phyloP scores from a whole-genome alignment of 805 yeast species.

The Torulaspora gathmanii region DNA sequence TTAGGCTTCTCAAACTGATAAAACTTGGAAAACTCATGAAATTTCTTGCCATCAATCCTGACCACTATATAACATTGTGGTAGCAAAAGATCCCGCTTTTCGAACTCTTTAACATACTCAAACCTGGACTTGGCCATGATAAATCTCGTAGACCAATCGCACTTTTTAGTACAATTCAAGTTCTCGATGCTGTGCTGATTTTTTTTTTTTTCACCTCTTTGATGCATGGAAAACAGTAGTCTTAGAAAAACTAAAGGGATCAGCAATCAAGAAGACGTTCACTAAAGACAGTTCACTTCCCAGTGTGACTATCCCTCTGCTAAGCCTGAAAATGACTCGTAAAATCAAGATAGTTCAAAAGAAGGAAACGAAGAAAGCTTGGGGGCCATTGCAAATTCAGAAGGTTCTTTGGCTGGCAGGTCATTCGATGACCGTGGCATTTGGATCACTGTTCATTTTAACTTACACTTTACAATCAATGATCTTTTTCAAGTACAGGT shows the following conservation, averaged over 20 bases:
- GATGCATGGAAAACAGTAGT: not conserved
- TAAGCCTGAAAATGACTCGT: constrained; percentile 12
- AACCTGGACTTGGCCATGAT: constrained; percentile 78
- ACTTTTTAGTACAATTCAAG: not conserved
- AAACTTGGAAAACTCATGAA: constrained; percentile 72
- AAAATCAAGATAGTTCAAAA: constrained; percentile 30
- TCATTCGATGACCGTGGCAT: constrained; percentile 24
- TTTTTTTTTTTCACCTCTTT: not conserved
- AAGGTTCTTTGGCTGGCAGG: constrained; percentile 31
- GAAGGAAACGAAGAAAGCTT: constrained; percentile 18
- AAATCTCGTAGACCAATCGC: not conserved
- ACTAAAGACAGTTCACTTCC: not conserved
- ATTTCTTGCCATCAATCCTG: constrained; percentile 90
- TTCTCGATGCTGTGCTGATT: not conserved
- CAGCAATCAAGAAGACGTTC: not conserved
- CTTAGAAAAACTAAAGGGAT: not conserved
- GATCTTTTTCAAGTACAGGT: constrained; percentile 31
- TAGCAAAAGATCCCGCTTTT: constrained; percentile 62
- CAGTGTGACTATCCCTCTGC: not conserved
- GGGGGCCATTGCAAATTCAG: constrained; percentile 26
- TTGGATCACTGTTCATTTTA: constrained; percentile 27
- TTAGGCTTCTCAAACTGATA: constrained; percentile 86
- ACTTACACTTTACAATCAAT: constrained; percentile 27
- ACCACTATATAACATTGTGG: constrained; percentile 80
- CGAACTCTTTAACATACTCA: constrained; percentile 83